Evolutionary conservation across 2,329 filamentous ascomycete genomes (phyloP), one percentile per base, ranked within the genome.

Genomic region (Chaetomium sp.): DNA sequence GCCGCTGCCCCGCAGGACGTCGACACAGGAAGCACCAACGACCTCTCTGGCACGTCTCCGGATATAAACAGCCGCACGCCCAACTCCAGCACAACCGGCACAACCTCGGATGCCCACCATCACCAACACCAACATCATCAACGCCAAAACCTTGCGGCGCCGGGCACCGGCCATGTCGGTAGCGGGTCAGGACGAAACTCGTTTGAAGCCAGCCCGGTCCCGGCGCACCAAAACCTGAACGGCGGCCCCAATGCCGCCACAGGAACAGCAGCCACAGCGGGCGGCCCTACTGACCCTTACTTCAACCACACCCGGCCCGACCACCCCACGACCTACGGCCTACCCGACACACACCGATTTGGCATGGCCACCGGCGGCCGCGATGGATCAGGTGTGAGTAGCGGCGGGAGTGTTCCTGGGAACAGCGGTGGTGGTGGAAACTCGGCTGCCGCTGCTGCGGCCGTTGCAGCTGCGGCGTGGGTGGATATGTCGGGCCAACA

Each of bases 31-130:
- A 77, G 75, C 12, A 70, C 70, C 27, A 77, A 75, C 51, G 77
- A 79, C 43, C 65, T 75, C 54, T 77, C 76, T 0, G 63, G 59
- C 37, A 71, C 69, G 3, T 81, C 79, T 0, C 74, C 79, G 2
- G 78, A 79, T 14, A 73, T 80, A 2, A 80, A 75, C 58, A 71
- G 78, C n/a, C 79, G 76, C 27, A 85, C 82, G 9, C 82, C 82
- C 3, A 84, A 80, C 62, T 85, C 82, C 4, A 82, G 78, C 62
- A 71, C 70, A 6, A 68, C 72, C 3, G 54, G 49, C 14, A 46
- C 44, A 9, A 33, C 44, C 1, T 78, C 77, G 1, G 76, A 79
- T n/a, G 66, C 71, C 32, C 19, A 27, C 19, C 19, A 27, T 27
- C 19, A 27, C 19, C 19, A 27, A 27, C 19, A 27, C 19, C 19